Evolutionary conservation across 768 basidiomycete species (phyloP), one percentile per base, ranked within the genome.

Genomic region (Gymnopilus dilepis): DNA sequence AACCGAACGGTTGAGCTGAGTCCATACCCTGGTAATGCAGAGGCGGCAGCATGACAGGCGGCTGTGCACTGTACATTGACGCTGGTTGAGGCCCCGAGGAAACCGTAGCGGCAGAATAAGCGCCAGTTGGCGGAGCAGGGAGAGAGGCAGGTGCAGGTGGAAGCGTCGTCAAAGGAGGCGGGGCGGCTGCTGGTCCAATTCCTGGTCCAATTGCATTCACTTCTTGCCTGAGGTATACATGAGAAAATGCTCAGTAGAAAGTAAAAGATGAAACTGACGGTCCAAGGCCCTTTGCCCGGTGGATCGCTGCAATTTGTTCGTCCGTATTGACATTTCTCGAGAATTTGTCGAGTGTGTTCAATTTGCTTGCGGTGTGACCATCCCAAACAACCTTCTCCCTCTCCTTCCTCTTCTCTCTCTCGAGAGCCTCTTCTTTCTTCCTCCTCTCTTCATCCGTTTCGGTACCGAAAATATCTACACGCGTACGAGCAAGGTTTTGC

Each of bases 301-400:
- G 96, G 60, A 99, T 95, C 50, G 95, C 94, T 43, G 94, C 94
- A 73, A 99, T 99, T 73, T 99, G 97, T 71, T 98, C 95, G 77
- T 98, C 95, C 73, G 99, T 89, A 73, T 95, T 96, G 80, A 93
- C 95, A 64, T 91, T 90, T 15, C 87, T 89, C 51, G 95, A 95
- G 80, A 90, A 99, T 71, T 94, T 94, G 83, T 95, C 92, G 70
- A 95, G 81, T 0, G 95, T 97, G 66, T 87, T 88, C 51, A 90
- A 90, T 77, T 96, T 98, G 43, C 94, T 92, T 43, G 94, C 92
- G 1, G 96, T 96, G 75, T 99, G 96, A 68, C 97, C 97, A 76
- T 99, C 97, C 97, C 97, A 99, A 51, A 98, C 93, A 66, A 94
- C 92, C 73, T 92, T 95, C 77, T 99, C 97, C 73, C 89, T 86